Evolutionary conservation across 768 basidiomycete genomes (phyloP), one percentile per base, ranked within the genome.

Genomic region (Royoungia palumana): DNA sequence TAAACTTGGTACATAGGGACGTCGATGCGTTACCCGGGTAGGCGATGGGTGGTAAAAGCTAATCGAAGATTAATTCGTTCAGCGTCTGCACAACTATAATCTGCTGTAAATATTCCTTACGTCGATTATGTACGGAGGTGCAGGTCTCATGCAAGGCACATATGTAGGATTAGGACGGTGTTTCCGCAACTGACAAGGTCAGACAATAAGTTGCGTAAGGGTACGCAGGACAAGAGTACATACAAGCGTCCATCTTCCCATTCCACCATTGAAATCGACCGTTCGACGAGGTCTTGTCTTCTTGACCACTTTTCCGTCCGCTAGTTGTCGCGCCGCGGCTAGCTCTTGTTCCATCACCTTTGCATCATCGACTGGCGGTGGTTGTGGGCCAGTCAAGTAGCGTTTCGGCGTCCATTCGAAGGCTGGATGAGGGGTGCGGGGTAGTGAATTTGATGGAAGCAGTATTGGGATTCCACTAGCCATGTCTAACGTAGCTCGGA

Each of bases 1-100:
- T 86, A 58, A 96, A 98, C 66, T 96, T 94, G 37, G 94, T 94
- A 66, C 94, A 97, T 46, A 97, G 73, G 0, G 95, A 97, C 0
- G 91, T 95, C 6, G 94, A 91, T 5, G 87, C 77, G 65, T 98
- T 97, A 45, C 83, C 80, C 14, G 88, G 85, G 68, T 97, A 97
- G 24, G 93, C 94, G 67, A 87, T 84, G 2, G 96, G 87, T 1
- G 94, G 95, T 40, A 97, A 75, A n/a, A 98, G 77, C 95, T 97
- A 66, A 36, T 64, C 35, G 51, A 60, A 28, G 44, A 32, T 44
- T 16, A 51, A 62, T 50, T 60, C 38, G 49, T 52, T 68, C 45
- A 66, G 66, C 52, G 24, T 47, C 30, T 58, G 62, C 44, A 54
- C 40, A 39, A 32, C 34, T 12, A 35, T 37, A 45, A 14, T 51